Percentiles rank a stretch among this genome's conserved stretches.
These are phyloP conservation scores for Wickerhamomyces tratensis DNA, from an alignment of 805 yeast genomes.

Conservation along the genomic window DNA sequence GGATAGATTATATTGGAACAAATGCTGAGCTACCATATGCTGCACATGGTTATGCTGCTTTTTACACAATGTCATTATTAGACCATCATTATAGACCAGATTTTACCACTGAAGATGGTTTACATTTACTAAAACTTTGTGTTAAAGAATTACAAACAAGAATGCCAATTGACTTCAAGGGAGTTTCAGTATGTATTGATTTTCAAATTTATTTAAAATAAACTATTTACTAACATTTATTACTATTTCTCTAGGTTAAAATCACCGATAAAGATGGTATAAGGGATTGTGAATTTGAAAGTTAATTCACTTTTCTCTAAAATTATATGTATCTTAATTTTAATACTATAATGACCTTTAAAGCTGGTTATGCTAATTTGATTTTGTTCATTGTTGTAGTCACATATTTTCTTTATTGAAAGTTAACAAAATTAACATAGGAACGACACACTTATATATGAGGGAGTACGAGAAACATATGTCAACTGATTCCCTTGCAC, in stretches of 20 bases:
- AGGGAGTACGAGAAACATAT: no score
- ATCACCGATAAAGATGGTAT: conserved; percentile 57
- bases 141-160: conserved; percentile 71
- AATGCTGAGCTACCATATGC: conserved; percentile 88
- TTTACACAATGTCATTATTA: conserved; percentile 80
- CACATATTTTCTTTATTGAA: no score
- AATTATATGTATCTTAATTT: no score
- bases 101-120: conserved; percentile 69
- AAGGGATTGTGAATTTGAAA: conserved; percentile 24
- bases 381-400: no score
- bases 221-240: conserved; percentile 5
- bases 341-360: no score
- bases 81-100: conserved; percentile 84
- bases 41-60: conserved; percentile 98
- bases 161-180: conserved; percentile 93
- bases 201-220: neutral
- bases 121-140: conserved; percentile 63
- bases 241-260: conserved; percentile 31
- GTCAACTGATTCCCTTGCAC: no score
- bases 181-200: conserved; percentile 35
- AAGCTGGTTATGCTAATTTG: no score
- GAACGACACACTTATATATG: no score
- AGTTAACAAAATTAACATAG: no score
- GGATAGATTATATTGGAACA: conserved; percentile 93
- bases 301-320: neutral